Conservation (phyloP, 2,329 filamentous ascomycete genomes). For the Hypoxylon sp. region DNA sequence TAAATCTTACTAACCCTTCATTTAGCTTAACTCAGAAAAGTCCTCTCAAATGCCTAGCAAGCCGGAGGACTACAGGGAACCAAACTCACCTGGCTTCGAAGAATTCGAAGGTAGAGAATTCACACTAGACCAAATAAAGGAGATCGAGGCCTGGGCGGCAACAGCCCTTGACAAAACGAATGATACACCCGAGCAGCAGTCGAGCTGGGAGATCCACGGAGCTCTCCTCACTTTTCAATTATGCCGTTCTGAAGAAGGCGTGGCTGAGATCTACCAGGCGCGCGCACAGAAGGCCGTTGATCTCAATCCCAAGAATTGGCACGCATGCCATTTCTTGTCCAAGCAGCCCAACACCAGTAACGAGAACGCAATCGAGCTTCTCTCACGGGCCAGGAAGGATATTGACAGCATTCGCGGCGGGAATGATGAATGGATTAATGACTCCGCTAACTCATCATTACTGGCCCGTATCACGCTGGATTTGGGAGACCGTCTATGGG, state of each 20-base stretch:
- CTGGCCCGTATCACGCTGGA: conserved; percentile 53
- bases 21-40: conserved; percentile 48
- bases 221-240: conserved; percentile 52
- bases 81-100: conserved; percentile 18
- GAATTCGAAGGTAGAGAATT: conserved; percentile 47
- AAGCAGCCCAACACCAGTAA: conserved; percentile 46
- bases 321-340: conserved; percentile 53
- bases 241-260: conserved; percentile 43
- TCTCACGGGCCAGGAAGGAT: conserved; percentile 49
- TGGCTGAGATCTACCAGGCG: conserved; percentile 46
- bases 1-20: conserved; percentile 34
- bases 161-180: conserved; percentile 40
- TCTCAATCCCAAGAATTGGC: conserved; percentile 52
- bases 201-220: conserved; percentile 53
- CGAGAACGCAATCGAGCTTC: conserved; percentile 49
- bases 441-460: conserved; percentile 49
- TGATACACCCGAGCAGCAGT: conserved; percentile 44
- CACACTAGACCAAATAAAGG: conserved; percentile 41
- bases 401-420: conserved; percentile 44
- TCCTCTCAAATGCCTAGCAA: conserved; percentile 46
- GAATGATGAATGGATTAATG: conserved; percentile 44
- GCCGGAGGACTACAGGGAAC: conserved; percentile 37
- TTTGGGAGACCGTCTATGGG: conserved; percentile 52
- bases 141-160: conserved; percentile 50
- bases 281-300: conserved; percentile 50